Percentiles rank a stretch among this genome's conserved stretches.
These are phyloP conservation scores for Agaricus blazei DNA, from an alignment of 768 basidiomycete genomes.

Conservation along the genomic window DNA sequence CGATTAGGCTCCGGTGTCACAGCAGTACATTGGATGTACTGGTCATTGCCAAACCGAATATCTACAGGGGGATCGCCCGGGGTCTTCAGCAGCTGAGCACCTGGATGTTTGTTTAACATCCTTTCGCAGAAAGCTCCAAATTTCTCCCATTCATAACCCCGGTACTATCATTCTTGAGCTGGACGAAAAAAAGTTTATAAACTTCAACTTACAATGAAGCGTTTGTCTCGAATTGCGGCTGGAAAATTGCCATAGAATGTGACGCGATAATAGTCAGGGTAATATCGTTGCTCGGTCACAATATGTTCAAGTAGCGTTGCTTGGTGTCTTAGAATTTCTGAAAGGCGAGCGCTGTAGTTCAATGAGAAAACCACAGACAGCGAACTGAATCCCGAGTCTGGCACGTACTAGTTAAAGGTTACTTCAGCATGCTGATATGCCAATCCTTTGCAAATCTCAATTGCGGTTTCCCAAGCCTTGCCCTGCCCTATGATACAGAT, in stretches of 20 bases:
- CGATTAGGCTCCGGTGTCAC: slow-evolving; percentile 85
- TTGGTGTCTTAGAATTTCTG: slow-evolving; percentile 83
- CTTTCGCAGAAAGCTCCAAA: slow-evolving; percentile 85
- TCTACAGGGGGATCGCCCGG: slow-evolving; percentile 77
- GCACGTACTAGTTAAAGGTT: slow-evolving; percentile 83
- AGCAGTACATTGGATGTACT: slow-evolving; percentile 85
- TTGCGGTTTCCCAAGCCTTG: slow-evolving; percentile 95
- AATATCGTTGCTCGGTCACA: slow-evolving; percentile 75
- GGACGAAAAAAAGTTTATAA: neutral
- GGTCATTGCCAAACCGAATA: slow-evolving; percentile 70
- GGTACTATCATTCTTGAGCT: slow-evolving; percentile 51
- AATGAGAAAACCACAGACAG: slow-evolving; percentile 3
- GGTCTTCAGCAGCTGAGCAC: slow-evolving; percentile 71
- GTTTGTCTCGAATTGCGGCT: slow-evolving; percentile 76
- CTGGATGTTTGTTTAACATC: slow-evolving; percentile 87
- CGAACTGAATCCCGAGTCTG: slow-evolving; percentile 1
- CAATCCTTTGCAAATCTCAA: slow-evolving; percentile 90
- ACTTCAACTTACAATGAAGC: slow-evolving; percentile 68
- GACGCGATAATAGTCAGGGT: slow-evolving; percentile 91
- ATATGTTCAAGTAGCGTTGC: slow-evolving; percentile 87
- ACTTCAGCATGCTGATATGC: slow-evolving; percentile 83
- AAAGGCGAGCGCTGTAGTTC: slow-evolving; percentile 59
- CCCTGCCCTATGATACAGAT: slow-evolving; percentile 65
- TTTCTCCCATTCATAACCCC: slow-evolving; percentile 94
- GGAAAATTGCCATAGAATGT: slow-evolving; percentile 94